A percentile compares a stretch with the other conserved stretches of the same genome.
phyloP scores from a whole-genome alignment of 169 alveolate species.

The Plasmodium malariae region DNA sequence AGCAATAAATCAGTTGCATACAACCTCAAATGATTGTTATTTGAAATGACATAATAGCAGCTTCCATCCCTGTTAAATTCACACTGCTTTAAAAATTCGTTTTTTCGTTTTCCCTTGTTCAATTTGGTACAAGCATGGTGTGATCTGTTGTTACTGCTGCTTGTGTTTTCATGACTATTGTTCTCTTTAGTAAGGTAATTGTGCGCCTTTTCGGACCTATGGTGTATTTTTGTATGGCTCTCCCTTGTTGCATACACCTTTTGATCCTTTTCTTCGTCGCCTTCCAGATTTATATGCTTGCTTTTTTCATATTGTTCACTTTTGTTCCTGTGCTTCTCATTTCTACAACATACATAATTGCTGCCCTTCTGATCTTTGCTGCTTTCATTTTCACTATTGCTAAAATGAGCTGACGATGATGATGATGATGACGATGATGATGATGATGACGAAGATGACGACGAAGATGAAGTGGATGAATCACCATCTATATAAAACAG shows the following conservation, averaged over 20 bases:
- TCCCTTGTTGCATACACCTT: too few relatives aligned
- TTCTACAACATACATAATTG: too few relatives aligned
- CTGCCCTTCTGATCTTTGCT: neutral
- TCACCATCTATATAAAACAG: constrained; percentile 31
- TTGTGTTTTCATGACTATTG: neutral
- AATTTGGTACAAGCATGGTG: neutral
- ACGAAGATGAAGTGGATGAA: neutral
- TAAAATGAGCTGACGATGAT: neutral
- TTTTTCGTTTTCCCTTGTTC: constrained; percentile 11
- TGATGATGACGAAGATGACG: constrained; percentile 8
- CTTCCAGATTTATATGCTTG: neutral
- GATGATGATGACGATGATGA: neutral
- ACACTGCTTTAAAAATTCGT: constrained; percentile 66
- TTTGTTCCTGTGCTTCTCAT: neutral
- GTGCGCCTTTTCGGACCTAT: too few relatives aligned
- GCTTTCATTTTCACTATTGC: neutral
- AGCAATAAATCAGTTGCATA: constrained; percentile 46
- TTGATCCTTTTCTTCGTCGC: neutral
- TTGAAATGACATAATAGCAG: constrained; percentile 58
- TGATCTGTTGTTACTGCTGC: neutral
- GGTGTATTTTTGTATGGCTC: neutral
- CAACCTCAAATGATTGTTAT: constrained; percentile 11
- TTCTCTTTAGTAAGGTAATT: too few relatives aligned
- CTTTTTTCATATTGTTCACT: neutral
- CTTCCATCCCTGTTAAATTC: constrained; percentile 68